Conservation (phyloP, 345 rosid species). For the Cardamine occulta region DNA sequence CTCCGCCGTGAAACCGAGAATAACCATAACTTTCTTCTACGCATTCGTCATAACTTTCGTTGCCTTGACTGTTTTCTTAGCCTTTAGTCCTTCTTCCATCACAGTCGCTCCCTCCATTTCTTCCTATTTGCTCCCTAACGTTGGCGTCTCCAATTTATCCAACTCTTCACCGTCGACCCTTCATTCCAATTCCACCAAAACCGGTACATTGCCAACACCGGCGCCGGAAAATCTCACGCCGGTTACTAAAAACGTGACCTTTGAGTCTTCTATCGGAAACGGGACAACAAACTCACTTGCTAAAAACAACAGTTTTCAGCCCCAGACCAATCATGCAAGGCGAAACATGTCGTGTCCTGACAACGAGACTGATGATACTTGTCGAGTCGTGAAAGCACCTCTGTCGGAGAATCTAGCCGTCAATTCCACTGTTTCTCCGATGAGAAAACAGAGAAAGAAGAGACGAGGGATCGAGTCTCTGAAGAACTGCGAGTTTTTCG, state of each 20-base stretch:
- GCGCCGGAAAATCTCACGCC: no score
- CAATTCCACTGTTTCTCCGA: conserved; percentile 50
- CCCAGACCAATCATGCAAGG: conserved; percentile 23
- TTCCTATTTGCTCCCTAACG: conserved; percentile 53
- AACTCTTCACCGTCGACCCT: conserved; percentile 25
- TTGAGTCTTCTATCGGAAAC: neutral
- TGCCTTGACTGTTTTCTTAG: conserved; percentile 66
- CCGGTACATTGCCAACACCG: conserved; percentile 6
- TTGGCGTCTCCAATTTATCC: conserved; percentile 31
- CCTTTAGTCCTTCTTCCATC: conserved; percentile 65
- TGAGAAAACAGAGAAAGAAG: conserved; percentile 51
- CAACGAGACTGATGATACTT: conserved; percentile 26
- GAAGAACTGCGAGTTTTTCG: conserved; percentile 75
- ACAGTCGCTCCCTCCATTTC: conserved; percentile 55
- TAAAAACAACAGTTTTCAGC: conserved; percentile 26
- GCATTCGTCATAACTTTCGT: conserved; percentile 70
- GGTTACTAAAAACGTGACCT: conserved; percentile 33
- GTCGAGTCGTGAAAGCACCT: conserved; percentile 11
- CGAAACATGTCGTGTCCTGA: conserved; percentile 23
- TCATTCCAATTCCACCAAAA: neutral
- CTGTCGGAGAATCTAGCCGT: conserved; percentile 33
- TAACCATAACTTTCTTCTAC: conserved; percentile 61
- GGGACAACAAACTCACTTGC: conserved; percentile 37
- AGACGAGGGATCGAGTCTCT: conserved; percentile 54
- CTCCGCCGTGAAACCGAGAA: conserved; percentile 55